Conservation (phyloP, 768 basidiomycete species). For the Russula olivacea region DNA sequence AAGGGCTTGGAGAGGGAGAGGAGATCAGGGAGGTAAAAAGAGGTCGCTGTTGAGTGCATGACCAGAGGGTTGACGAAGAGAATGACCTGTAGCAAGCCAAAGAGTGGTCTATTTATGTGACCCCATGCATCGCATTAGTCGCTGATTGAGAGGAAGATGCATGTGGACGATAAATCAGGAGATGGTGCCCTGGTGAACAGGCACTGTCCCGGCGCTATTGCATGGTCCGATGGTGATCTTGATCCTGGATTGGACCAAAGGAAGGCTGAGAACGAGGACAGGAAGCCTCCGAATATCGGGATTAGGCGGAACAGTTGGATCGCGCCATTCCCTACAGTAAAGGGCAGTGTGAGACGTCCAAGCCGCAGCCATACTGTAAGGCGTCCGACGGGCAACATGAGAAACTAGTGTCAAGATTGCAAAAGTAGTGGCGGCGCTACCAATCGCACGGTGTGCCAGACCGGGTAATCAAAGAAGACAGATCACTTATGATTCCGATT, state of each 20-base stretch:
- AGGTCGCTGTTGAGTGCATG: conserved; percentile 25
- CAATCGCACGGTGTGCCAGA: neutral
- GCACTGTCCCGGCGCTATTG: neutral
- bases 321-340: conserved; percentile 3
- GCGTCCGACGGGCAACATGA: neutral
- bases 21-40: conserved; percentile 54
- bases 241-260: conserved; percentile 7
- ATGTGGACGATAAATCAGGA: neutral
- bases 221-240: conserved; percentile 8
- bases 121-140: conserved; percentile 14
- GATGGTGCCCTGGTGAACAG: neutral
- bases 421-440: neutral
- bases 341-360: neutral
- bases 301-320: neutral
- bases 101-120: conserved; percentile 6
- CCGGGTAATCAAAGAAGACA: neutral
- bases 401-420: neutral
- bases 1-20: conserved; percentile 41
- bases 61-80: neutral
- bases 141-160: neutral
- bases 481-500: conserved; percentile 2
- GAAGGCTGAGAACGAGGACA: neutral
- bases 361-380: neutral
- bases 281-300: neutral
- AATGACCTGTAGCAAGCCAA: neutral